These are phyloP conservation scores for Hypomontagnella monticulosa DNA, from an alignment of 495 filamentous ascomycete genomes.

Conservation along the genomic window DNA sequence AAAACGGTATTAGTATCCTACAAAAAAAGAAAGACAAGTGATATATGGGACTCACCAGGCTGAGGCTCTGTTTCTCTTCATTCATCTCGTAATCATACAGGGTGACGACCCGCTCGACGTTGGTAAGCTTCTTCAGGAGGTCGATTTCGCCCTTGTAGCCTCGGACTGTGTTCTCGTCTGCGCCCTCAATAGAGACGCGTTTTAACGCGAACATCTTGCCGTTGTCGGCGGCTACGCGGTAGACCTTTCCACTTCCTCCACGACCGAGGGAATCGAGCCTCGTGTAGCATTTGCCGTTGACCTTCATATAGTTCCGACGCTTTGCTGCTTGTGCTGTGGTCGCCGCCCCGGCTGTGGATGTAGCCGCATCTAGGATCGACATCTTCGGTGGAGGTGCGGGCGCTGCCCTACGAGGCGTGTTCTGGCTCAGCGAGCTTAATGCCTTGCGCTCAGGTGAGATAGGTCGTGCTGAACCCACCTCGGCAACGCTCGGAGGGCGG, in stretches of 20 bases:
- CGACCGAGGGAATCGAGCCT: conserved; percentile 89
- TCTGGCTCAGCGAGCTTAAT: conserved; percentile 76
- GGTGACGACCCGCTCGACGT: conserved; percentile 87
- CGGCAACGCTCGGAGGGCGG: conserved; percentile 47
- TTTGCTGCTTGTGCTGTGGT: conserved; percentile 75
- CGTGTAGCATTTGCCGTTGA: conserved; percentile 92
- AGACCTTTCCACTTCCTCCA: conserved; percentile 92
- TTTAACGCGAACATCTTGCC: conserved; percentile 94
- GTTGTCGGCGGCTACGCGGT: conserved; percentile 96
- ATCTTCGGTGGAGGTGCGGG: conserved; percentile 91
- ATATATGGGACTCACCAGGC: conserved; percentile 67
- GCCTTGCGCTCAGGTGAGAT: conserved; percentile 72
- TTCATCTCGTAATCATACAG: conserved; percentile 95
- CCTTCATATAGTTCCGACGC: conserved; percentile 79
- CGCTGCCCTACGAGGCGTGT: conserved; percentile 83
- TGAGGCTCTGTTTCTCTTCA: conserved; percentile 83
- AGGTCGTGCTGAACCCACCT: conserved; percentile 38
- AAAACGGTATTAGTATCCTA: neutral
- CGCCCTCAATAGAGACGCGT: conserved; percentile 86
- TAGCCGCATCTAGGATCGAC: conserved; percentile 92
- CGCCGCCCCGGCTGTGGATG: conserved; percentile 81
- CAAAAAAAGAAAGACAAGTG: neutral
- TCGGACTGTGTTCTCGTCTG: conserved; percentile 81
- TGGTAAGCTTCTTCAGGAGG: conserved; percentile 79
- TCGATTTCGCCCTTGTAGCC: conserved; percentile 99